Percentiles rank a stretch among this genome's conserved stretches.
phyloP scores from a whole-genome alignment of 108 stramenopile species.

The Cyclotella cryptica region DNA sequence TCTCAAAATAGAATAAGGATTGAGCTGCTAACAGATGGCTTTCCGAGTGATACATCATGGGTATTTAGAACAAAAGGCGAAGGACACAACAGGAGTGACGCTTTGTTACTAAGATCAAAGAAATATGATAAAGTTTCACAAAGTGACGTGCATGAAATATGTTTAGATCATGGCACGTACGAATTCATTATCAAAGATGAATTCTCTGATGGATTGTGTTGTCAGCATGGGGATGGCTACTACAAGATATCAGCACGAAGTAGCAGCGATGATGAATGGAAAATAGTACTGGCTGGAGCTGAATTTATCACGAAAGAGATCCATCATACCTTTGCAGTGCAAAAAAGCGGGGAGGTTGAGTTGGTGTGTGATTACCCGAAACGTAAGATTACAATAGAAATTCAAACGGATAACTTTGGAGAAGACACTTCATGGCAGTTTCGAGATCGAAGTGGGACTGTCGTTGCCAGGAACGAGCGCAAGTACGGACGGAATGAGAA shows the following conservation, averaged over 20 bases:
- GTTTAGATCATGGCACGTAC: slow-evolving; percentile 25
- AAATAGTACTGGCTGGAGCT: slow-evolving; percentile 24
- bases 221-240: slow-evolving; percentile 34
- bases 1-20: slow-evolving; percentile 4
- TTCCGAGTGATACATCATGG: slow-evolving; percentile 18
- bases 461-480: slow-evolving; percentile 34
- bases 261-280: slow-evolving; percentile 11
- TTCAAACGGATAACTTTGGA: slow-evolving; percentile 37
- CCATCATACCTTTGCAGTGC: slow-evolving; percentile 21
- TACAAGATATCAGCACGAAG: slow-evolving; percentile 37
- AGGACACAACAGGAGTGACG: background rate
- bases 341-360: background rate
- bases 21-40: slow-evolving; percentile 6
- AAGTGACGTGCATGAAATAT: slow-evolving; percentile 30
- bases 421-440: slow-evolving; percentile 43
- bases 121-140: background rate
- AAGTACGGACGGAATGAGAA: slow-evolving; percentile 3
- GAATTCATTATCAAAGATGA: slow-evolving; percentile 28
- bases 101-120: background rate
- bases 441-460: slow-evolving; percentile 8
- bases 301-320: slow-evolving; percentile 28
- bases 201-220: slow-evolving; percentile 33
- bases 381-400: slow-evolving; percentile 41
- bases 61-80: background rate
- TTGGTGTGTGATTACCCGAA: slow-evolving; percentile 20